phyloP scores from a whole-genome alignment of 352 stramenopile species.

The Globisporangium irregulare region DNA sequence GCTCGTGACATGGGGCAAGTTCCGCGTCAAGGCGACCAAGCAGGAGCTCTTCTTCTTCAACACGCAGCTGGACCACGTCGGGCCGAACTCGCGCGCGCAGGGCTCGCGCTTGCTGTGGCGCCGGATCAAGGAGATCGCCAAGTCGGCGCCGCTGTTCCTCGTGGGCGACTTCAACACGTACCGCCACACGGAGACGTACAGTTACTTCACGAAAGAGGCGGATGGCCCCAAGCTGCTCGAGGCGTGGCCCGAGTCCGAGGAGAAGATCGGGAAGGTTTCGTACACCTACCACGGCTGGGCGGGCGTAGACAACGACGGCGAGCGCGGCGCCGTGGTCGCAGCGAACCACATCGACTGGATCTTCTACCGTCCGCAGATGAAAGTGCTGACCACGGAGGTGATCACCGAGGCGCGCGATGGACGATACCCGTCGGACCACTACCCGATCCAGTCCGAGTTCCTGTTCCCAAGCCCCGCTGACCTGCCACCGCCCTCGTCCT shows the following conservation, averaged over 20 bases:
- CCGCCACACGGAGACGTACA: conserved; percentile 75
- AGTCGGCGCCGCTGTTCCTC: conserved; percentile 57
- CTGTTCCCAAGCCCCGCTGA: conserved; percentile 65
- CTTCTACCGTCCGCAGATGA: conserved; percentile 79
- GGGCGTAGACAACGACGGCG: conserved; percentile 78
- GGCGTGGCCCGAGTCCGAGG: conserved; percentile 64
- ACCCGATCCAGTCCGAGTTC: conserved; percentile 80
- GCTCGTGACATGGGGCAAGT: conserved; percentile 72
- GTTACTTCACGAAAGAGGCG: conserved; percentile 68
- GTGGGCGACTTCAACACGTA: conserved; percentile 88
- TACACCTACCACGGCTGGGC: conserved; percentile 88
- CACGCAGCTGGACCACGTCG: conserved; percentile 74
- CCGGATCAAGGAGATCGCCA: conserved; percentile 58
- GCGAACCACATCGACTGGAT: conserved; percentile 90
- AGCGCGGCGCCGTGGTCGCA: conserved; percentile 56
- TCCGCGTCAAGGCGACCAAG: conserved; percentile 50
- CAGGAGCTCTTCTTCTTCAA: conserved; percentile 80
- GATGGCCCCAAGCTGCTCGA: conserved; percentile 63
- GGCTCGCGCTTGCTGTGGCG: conserved; percentile 60
- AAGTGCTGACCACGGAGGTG: conserved; percentile 70
- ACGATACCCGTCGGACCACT: conserved; percentile 84
- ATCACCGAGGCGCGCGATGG: conserved; percentile 81
- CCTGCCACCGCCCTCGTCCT: conserved; percentile 30
- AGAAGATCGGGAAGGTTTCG: conserved; percentile 72
- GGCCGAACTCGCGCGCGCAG: conserved; percentile 42